Percentiles rank a stretch among this genome's conserved stretches.
phyloP scores from a whole-genome alignment of 768 basidiomycete genomes.

The Gloeostereum incarnatum region DNA sequence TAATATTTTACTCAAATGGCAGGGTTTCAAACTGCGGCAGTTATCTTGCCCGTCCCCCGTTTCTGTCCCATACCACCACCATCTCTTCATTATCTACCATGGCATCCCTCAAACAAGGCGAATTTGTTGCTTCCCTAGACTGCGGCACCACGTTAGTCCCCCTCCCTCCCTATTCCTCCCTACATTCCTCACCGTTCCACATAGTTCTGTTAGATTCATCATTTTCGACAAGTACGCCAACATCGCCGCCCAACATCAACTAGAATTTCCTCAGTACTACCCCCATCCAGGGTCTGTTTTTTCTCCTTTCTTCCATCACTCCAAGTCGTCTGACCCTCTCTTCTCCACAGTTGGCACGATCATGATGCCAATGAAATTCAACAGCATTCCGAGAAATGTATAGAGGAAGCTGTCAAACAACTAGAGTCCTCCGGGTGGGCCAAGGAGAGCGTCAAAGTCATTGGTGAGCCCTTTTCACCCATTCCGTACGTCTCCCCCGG shows the following conservation, averaged over 20 bases:
- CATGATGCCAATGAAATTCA: constrained; percentile 85
- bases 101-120: constrained; percentile 42
- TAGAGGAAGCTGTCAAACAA: constrained; percentile 58
- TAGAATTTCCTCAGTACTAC: constrained; percentile 92
- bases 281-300: constrained; percentile 69
- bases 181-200: constrained; percentile 1
- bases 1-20: too few species aligned
- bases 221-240: constrained; percentile 83
- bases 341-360: constrained; percentile 75
- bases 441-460: constrained; percentile 78
- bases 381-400: constrained; percentile 63
- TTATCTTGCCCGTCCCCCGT: too few species aligned
- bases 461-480: constrained; percentile 50
- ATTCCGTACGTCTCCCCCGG: constrained; percentile 8
- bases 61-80: constrained; percentile 7
- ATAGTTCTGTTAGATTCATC: constrained; percentile 85
- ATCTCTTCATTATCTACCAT: constrained; percentile 15
- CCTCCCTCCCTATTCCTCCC: neutral
- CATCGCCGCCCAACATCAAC: constrained; percentile 82
- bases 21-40: too few species aligned
- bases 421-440: constrained; percentile 73
- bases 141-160: constrained; percentile 85
- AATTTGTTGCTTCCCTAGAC: constrained; percentile 89
- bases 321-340: neutral
- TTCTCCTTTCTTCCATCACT: neutral